Percentiles rank a stretch among this genome's conserved stretches.
phyloP scores from a whole-genome alignment of 331 rosid genomes.

The Stylosanthes scabra region DNA sequence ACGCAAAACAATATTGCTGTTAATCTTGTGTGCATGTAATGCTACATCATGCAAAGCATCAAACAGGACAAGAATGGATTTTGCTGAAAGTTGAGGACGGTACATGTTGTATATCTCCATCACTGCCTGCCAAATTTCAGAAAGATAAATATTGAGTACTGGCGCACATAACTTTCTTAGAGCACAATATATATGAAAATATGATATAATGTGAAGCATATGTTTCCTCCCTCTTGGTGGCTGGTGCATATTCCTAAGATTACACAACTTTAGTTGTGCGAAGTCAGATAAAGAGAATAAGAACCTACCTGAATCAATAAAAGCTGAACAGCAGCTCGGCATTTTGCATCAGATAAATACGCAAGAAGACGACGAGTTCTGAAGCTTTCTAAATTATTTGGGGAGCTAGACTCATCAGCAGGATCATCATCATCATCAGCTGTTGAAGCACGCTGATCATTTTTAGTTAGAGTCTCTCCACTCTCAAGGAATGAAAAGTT shows the following conservation, averaged over 20 bases:
- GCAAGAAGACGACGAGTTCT: conserved; percentile 53
- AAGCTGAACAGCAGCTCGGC: conserved; percentile 97
- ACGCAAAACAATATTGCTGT: conserved; percentile 61
- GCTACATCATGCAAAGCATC: conserved; percentile 80
- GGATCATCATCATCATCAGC: conserved; percentile 56
- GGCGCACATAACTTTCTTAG: conserved; percentile 2
- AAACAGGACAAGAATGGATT: conserved; percentile 61
- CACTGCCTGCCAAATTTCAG: conserved; percentile 74
- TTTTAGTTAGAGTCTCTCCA: conserved; percentile 44
- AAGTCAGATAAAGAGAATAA: conserved; percentile 22
- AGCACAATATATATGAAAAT: conserved; percentile 16
- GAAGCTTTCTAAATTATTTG: conserved; percentile 58
- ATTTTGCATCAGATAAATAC: conserved; percentile 76
- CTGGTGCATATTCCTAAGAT: conserved; percentile 19
- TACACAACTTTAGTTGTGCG: neutral
- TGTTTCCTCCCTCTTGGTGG: conserved; percentile 6
- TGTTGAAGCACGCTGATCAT: conserved; percentile 46
- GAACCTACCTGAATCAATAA: conserved; percentile 86
- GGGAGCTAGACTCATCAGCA: conserved; percentile 50
- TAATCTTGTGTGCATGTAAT: conserved; percentile 78
- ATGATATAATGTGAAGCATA: conserved; percentile 1
- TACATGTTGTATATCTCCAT: conserved; percentile 86
- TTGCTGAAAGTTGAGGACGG: conserved; percentile 71
- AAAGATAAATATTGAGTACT: conserved; percentile 3
- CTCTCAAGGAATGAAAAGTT: conserved; percentile 70